Evolutionary conservation across 495 filamentous ascomycete genomes (phyloP).

Genomic region (Penicillium taxi): DNA sequence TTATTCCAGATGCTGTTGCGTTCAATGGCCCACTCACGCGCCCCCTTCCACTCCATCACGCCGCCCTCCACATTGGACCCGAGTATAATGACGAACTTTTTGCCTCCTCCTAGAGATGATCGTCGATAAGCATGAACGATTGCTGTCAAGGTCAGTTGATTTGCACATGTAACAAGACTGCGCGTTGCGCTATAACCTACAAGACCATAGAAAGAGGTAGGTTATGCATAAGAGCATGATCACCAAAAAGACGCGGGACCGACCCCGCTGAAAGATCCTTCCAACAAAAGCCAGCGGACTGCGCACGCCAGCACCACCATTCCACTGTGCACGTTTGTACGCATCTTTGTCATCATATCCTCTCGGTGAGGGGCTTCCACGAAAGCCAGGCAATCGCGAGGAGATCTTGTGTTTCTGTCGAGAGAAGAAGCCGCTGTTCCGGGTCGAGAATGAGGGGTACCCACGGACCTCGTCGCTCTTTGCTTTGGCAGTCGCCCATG

Average conservation of each 20-base stretch:
- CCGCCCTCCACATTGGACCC: slow-evolving; percentile 92
- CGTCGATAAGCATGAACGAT: slow-evolving; percentile 44
- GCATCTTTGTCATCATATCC: slow-evolving; percentile 74
- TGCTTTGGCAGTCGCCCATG: slow-evolving; percentile 73
- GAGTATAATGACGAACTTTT: slow-evolving; percentile 88
- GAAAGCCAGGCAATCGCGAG: slow-evolving; percentile 64
- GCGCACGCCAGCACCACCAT: slow-evolving; percentile 16
- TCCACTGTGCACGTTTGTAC: slow-evolving; percentile 41
- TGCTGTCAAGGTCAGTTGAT: slow-evolving; percentile 13
- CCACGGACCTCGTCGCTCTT: slow-evolving; percentile 67
- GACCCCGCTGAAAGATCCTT: slow-evolving; percentile 41
- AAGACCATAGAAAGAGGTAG: slow-evolving; percentile 52
- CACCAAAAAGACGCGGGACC: slow-evolving; percentile 51
- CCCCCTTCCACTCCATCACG: slow-evolving; percentile 98
- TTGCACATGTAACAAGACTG: not conserved
- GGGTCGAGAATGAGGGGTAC: slow-evolving; percentile 74
- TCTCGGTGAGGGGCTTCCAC: slow-evolving; percentile 18
- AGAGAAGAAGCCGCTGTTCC: slow-evolving; percentile 73
- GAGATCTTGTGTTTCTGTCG: slow-evolving; percentile 70
- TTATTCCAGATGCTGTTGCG: slow-evolving; percentile 95
- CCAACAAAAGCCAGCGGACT: slow-evolving; percentile 29
- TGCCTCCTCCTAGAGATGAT: slow-evolving; percentile 66
- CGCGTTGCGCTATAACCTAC: slow-evolving; percentile 25
- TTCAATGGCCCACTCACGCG: slow-evolving; percentile 96
- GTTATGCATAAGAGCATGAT: slow-evolving; percentile 54